Evolutionary conservation across 176 grass and related monocot genomes (phyloP).

Genomic region (Elaeis guineensis): DNA sequence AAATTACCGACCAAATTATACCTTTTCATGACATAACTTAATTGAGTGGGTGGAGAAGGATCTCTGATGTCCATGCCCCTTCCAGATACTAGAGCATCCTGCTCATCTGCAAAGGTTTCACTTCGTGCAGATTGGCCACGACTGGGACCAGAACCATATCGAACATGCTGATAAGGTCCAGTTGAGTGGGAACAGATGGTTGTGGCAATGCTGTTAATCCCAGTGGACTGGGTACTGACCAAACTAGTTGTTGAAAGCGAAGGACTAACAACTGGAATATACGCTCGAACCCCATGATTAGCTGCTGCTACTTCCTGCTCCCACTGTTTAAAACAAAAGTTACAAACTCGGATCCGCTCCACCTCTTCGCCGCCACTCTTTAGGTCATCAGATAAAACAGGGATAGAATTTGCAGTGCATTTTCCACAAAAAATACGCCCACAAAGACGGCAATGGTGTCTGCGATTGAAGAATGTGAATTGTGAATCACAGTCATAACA

Average conservation of each 20-base stretch:
- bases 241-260: slow-evolving; percentile 49
- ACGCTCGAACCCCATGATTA: slow-evolving; percentile 15
- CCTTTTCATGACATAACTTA: slow-evolving; percentile 64
- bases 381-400: slow-evolving; percentile 30
- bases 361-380: slow-evolving; percentile 38
- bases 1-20: slow-evolving; percentile 26
- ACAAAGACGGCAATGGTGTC: slow-evolving; percentile 88
- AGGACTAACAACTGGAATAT: slow-evolving; percentile 25
- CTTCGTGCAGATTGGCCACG: slow-evolving; percentile 28
- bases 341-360: slow-evolving; percentile 67
- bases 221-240: slow-evolving; percentile 51
- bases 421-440: slow-evolving; percentile 88
- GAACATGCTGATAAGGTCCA: slow-evolving; percentile 43
- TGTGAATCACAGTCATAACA: slow-evolving; percentile 77
- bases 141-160: slow-evolving; percentile 39
- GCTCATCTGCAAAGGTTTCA: slow-evolving; percentile 34
- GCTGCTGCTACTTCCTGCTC: slow-evolving; percentile 51
- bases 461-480: slow-evolving; percentile 92
- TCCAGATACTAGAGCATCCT: slow-evolving; percentile 33
- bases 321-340: slow-evolving; percentile 79
- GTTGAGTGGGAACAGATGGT: slow-evolving; percentile 36
- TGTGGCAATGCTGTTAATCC: slow-evolving; percentile 38
- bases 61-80: slow-evolving; percentile 49
- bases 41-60: slow-evolving; percentile 37
- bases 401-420: slow-evolving; percentile 70